Percentiles rank a stretch among this genome's conserved stretches.
Evolutionary conservation across 2,329 filamentous ascomycete species (phyloP).

Genomic region (Colletotrichum spinosum): DNA sequence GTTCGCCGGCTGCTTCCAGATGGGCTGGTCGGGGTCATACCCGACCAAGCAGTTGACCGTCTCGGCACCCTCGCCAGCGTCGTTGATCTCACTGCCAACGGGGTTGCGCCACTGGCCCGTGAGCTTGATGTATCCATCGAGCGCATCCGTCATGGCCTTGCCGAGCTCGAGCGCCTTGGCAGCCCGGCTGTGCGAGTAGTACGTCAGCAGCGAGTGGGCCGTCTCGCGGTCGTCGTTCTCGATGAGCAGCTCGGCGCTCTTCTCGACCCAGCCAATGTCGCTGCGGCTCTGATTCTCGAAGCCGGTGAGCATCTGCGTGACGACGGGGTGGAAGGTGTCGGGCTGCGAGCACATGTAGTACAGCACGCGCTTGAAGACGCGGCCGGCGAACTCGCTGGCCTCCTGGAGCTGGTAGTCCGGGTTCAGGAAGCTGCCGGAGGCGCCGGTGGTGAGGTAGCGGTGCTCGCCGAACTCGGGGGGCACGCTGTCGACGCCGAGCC

Average conservation of each 20-base stretch:
- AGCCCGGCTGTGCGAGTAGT: slow-evolving; percentile 41
- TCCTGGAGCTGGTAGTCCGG: slow-evolving; percentile 44
- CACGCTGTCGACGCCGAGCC: slow-evolving; percentile 42
- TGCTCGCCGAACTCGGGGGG: slow-evolving; percentile 44
- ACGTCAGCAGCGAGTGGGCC: slow-evolving; percentile 39
- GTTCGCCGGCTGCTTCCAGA: slow-evolving; percentile 33
- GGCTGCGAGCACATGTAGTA: slow-evolving; percentile 46
- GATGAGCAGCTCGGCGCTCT: slow-evolving; percentile 38
- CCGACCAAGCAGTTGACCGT: slow-evolving; percentile 50
- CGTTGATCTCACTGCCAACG: slow-evolving; percentile 46
- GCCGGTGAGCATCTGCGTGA: slow-evolving; percentile 41
- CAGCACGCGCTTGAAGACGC: slow-evolving; percentile 44
- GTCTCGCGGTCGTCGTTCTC: slow-evolving; percentile 37
- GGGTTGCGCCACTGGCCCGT: slow-evolving; percentile 41
- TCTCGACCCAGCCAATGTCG: slow-evolving; percentile 41
- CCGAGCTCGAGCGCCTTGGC: slow-evolving; percentile 41
- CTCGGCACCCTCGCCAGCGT: slow-evolving; percentile 46
- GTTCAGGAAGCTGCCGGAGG: slow-evolving; percentile 42
- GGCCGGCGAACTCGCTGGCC: slow-evolving; percentile 42
- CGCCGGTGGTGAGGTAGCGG: slow-evolving; percentile 44
- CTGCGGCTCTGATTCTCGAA: slow-evolving; percentile 41
- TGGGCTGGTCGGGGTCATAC: slow-evolving; percentile 42
- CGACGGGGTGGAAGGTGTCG: slow-evolving; percentile 39
- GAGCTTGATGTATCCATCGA: slow-evolving; percentile 43
- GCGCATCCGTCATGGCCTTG: slow-evolving; percentile 37